Evolutionary conservation across 2,329 filamentous ascomycete genomes (phyloP).

Genomic region (Diaporthe vexans): DNA sequence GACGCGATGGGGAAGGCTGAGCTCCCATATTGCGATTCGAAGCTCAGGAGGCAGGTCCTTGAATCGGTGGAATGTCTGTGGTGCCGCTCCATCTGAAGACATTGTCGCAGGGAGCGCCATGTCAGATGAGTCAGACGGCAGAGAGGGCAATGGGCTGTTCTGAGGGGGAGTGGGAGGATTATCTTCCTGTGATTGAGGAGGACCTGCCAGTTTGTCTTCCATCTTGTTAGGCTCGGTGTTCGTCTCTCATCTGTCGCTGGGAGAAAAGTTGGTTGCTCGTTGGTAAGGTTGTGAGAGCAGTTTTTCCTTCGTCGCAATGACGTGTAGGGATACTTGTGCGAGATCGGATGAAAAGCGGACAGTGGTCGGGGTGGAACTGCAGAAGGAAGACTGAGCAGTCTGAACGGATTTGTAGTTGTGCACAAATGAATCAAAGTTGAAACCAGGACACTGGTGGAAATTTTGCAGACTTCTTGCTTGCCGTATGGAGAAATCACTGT

Average conservation of each 20-base stretch:
- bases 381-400: neutral
- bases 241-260: neutral
- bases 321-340: too few relatives aligned
- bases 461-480: neutral
- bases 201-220: neutral
- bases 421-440: too few relatives aligned
- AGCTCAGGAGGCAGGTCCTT: neutral
- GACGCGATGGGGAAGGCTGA: neutral
- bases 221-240: neutral
- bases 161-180: neutral
- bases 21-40: neutral
- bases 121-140: neutral
- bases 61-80: constrained; percentile 2
- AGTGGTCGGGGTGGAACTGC: neutral
- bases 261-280: neutral
- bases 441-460: neutral
- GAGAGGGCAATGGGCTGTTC: neutral
- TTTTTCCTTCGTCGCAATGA: too few relatives aligned
- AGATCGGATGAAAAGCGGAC: too few relatives aligned
- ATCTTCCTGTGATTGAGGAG: neutral
- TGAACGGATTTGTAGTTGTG: too few relatives aligned
- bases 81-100: neutral
- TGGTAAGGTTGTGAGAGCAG: neutral
- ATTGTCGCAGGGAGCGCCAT: too few relatives aligned
- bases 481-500: neutral